Percentiles rank a stretch among this genome's conserved stretches.
Evolutionary conservation across 805 yeast species (phyloP).

Genomic region (Sporopachydermia lactativora): DNA sequence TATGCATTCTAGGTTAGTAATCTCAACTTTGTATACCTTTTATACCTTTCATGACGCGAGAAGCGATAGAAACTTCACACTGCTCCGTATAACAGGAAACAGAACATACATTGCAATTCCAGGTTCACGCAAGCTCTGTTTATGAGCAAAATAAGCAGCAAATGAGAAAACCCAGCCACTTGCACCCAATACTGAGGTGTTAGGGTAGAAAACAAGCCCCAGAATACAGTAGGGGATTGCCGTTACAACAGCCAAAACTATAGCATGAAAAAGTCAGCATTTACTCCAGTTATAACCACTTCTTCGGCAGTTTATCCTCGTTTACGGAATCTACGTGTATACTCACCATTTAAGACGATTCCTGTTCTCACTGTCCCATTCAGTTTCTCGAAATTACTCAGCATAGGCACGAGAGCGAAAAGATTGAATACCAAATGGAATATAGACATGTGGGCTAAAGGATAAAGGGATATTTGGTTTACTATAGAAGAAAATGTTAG

Average conservation of each 20-base stretch:
- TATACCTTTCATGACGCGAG: too few species aligned
- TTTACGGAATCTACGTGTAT: not conserved
- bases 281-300: not conserved
- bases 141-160: conserved; percentile 43
- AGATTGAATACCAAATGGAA: conserved; percentile 50
- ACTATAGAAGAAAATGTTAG: conserved; percentile 21
- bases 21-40: conserved; percentile 19
- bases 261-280: not conserved
- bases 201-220: conserved; percentile 32
- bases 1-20: conserved; percentile 25
- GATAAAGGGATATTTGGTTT: conserved; percentile 52
- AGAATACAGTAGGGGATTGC: conserved; percentile 44
- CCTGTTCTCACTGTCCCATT: conserved; percentile 87
- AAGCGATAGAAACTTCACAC: conserved; percentile 5
- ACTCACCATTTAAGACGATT: conserved; percentile 42
- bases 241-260: conserved; percentile 47
- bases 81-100: not conserved
- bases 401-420: conserved; percentile 40
- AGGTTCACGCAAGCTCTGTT: conserved; percentile 22
- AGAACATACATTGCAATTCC: conserved; percentile 10
- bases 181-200: conserved; percentile 46
- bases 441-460: conserved; percentile 49
- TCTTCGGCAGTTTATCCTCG: not conserved
- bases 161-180: conserved; percentile 66
- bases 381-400: conserved; percentile 49